Evolutionary conservation across 371 early-diverging fungal species (phyloP).

Genomic region (Choanephora cucurbitarum): DNA sequence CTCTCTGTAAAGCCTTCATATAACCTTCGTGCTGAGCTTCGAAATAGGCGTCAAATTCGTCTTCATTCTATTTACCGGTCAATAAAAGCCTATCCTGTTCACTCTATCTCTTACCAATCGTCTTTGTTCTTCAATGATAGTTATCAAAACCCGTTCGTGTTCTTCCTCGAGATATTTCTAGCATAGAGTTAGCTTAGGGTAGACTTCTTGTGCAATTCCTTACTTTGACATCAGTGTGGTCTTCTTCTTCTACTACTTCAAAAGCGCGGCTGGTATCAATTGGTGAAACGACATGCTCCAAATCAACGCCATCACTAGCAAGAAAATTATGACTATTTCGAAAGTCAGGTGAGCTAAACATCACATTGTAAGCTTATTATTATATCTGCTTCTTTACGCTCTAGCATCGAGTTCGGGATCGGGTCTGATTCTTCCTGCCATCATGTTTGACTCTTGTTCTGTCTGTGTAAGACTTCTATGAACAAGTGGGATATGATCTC

Average conservation of each 20-base stretch:
- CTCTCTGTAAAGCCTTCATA: neutral
- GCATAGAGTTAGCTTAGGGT: no score
- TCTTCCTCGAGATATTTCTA: constrained; percentile 20
- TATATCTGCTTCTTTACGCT: constrained; percentile 16
- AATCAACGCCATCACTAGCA: constrained; percentile 41
- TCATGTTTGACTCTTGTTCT: constrained; percentile 6
- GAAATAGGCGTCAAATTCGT: constrained; percentile 8
- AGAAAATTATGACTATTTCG: constrained; percentile 44
- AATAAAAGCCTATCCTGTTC: no score
- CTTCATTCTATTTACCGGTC: constrained; percentile 7
- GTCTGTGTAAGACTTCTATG: constrained; percentile 14
- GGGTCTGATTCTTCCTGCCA: constrained; percentile 12
- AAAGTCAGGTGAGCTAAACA: no score
- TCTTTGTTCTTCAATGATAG: constrained; percentile 20
- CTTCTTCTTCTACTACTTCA: constrained; percentile 10
- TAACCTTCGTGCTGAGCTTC: neutral
- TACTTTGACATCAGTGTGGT: constrained; percentile 23
- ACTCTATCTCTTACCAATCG: neutral
- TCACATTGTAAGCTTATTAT: no score
- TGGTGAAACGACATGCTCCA: constrained; percentile 18
- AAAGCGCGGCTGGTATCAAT: constrained; percentile 10
- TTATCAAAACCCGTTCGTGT: constrained; percentile 19
- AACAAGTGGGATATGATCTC: neutral
- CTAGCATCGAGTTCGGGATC: constrained; percentile 24
- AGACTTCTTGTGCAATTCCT: no score